Evolutionary conservation across 2,329 filamentous ascomycete genomes (phyloP), one percentile per base, ranked within the genome.

Genomic region (Aspergillus felis): DNA sequence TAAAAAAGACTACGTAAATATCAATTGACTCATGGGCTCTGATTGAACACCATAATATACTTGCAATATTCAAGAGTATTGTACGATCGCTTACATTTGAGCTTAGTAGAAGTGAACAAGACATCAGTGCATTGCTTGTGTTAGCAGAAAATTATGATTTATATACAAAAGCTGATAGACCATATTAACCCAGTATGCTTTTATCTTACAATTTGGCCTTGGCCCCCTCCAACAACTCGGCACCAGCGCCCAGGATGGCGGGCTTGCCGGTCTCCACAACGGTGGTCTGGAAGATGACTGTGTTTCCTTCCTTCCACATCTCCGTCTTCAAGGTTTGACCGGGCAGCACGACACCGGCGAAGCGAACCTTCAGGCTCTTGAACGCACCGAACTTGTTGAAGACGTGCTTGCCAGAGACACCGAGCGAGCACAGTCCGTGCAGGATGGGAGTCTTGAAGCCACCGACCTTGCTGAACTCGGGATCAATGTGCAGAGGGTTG

Each of bases 401-500:
- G 42, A 99, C 86, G 59, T 93, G 92, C 83, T 96, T 97, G 63
- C 88, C 91, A 17, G 90, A 88, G 64, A 97, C 86, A 66, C 94
- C 94, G 69, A 99, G 93, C 73, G 87, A 94, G 84, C 92, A 96
- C 41, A 99, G 85, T n/a, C 94, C 94, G 80, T 99, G 94, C 54
- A 99, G 82, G 72, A 99, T 99, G 12, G 94, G 94, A 28, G 81
- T 85, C 78, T 94, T 89, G 86, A 99, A 99, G 58, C 94, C 94
- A 58, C 93, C 94, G 67, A 96, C 87, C 80, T 94, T 94, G 78
- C 91, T 91, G 77, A 99, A 97, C 51, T 86, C 84, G 1, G 94
- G 94, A 75, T 99, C 94, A 61, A 99, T 89, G 79, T 99, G 94
- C 1, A 99, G 86, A 14, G 94, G 94, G 81, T 99, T 97, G 72